Evolutionary conservation across 176 grass and related monocot species (phyloP).

Genomic region (sorghum (Sorghum bicolor)): DNA sequence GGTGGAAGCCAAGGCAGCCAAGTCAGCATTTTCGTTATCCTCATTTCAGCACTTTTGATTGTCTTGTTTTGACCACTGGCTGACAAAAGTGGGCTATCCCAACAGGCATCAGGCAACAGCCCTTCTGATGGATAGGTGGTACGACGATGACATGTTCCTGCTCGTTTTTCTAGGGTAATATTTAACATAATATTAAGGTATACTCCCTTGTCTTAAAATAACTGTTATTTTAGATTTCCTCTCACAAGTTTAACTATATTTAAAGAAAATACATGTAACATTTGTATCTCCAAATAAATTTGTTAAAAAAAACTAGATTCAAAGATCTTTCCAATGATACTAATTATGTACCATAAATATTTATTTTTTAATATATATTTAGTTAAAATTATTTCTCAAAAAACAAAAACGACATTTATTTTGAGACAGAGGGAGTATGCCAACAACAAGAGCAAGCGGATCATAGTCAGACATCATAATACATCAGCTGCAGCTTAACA

Average conservation of each 20-base stretch:
- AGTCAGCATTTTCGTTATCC: slow-evolving; percentile 48
- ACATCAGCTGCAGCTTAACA: neutral
- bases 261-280: no score
- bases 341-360: no score
- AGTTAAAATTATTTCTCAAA: no score
- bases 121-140: neutral
- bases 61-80: neutral
- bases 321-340: no score
- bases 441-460: neutral
- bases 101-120: neutral
- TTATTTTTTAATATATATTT: no score
- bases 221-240: no score
- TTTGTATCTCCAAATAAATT: no score
- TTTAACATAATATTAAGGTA: neutral
- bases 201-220: no score
- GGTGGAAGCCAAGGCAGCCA: slow-evolving; percentile 47
- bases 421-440: no score
- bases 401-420: no score
- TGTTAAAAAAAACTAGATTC: no score
- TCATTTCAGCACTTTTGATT: neutral
- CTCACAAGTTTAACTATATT: no score
- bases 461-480: neutral
- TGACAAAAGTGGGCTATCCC: slow-evolving; percentile 11
- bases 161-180: neutral
- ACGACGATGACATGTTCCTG: neutral